Base-by-base conservation (phyloP, 148 eudicot genomes). In the Polygonum aviculare region DNA sequence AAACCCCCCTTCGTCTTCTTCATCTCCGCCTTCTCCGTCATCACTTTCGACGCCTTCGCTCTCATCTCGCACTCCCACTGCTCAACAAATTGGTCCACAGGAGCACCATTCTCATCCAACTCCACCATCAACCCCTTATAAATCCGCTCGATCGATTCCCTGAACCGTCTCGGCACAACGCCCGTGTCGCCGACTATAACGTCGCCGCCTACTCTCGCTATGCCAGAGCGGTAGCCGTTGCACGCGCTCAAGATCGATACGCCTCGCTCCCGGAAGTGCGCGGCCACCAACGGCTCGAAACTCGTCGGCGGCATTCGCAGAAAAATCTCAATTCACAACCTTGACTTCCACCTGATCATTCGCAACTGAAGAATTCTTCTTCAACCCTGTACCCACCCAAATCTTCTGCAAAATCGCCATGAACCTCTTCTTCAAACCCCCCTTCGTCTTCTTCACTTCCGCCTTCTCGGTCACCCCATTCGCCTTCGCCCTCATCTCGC, bases 261-360 rank as follows among this genome's bases (percentile, higher is more conserved):
- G 0, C 81, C 84, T 6, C 84, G 78, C 3, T 54, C 76, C 8
- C 69, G 80, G 59, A 90, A 90, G 63, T 93, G 93, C 22, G 73
- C 16, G 4, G 1, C 22, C 2, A 93, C 84, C 12, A 91, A 57
- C 0, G 72, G 77, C 63, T 87, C 85, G 36, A 90, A 91, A 75
- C 84, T 74, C 71, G 69, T 74, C 0, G 93, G 97, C 1, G 92
- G 91, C 0, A 2, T 77, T 0, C 51, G 50, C 15, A 88, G 86
- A 65, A 85, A 60, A 8, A 10, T 12, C 38, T 26, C 36, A 60
- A 2, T 60, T 31, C 35, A 26, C 15, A 9, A 60, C 71, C 44
- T 36, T 67, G n/a, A n/a, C 44, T 4, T 41, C 45, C 6, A 67
- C 39, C 19, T 67, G 3, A 14, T 36, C 71, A 67, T 14, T 35